Percentiles rank a stretch among this genome's conserved stretches.
Conservation (phyloP, 2,329 filamentous ascomycete genomes). For the Colletotrichum karsti region DNA sequence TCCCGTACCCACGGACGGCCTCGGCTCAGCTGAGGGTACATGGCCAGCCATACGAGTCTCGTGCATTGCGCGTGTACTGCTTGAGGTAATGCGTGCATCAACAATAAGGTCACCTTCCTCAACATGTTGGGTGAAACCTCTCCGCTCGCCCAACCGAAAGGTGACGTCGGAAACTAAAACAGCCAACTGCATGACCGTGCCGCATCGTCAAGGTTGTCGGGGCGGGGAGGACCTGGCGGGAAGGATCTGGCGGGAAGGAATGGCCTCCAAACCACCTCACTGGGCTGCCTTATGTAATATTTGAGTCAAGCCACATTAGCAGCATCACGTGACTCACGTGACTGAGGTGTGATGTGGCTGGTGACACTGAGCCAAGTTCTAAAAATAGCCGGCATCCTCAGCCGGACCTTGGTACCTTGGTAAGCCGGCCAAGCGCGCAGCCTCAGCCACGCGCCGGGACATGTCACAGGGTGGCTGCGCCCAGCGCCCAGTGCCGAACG, state of each 20-base stretch:
- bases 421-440: not conserved
- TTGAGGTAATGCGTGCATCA: not conserved
- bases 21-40: not conserved
- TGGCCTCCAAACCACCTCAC: too few relatives aligned
- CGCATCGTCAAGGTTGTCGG: conserved; percentile 72
- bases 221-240: too few relatives aligned
- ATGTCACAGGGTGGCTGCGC: conserved; percentile 21
- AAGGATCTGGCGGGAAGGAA: too few relatives aligned
- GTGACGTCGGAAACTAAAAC: not conserved
- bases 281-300: too few relatives aligned
- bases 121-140: conserved; percentile 15
- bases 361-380: not conserved
- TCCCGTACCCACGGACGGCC: not conserved
- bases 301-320: not conserved
- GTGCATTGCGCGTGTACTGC: not conserved
- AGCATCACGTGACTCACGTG: too few relatives aligned
- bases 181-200: conserved; percentile 15
- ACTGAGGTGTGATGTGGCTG: too few relatives aligned
- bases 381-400: not conserved
- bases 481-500: conserved; percentile 1
- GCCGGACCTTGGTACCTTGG: not conserved
- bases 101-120: not conserved
- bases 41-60: not conserved
- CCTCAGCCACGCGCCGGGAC: conserved; percentile 6
- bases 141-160: too few relatives aligned